These are phyloP conservation scores for Hypoxylon sp. DNA, from an alignment of 2,329 filamentous ascomycete species.

Conservation along the genomic window DNA sequence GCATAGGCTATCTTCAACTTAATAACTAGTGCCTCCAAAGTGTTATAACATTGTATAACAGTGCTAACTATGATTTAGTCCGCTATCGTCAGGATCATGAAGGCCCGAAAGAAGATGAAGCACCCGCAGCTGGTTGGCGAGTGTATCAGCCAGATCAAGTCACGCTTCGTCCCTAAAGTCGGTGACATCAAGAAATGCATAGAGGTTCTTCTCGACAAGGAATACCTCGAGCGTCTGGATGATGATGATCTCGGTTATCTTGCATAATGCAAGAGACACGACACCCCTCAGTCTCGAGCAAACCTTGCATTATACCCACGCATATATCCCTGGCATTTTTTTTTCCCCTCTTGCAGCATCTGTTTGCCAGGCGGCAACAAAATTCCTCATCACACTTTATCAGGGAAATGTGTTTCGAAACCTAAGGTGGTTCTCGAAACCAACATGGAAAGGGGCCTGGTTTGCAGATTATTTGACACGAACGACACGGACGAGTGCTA, in stretches of 20 bases:
- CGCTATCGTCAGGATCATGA: slow-evolving; percentile 99
- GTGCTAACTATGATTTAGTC: slow-evolving; percentile 71
- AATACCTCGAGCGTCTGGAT: slow-evolving; percentile 96
- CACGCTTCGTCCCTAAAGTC: slow-evolving; percentile 92
- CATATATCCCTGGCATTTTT: slow-evolving; percentile 30
- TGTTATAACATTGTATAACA: not conserved
- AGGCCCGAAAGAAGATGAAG: slow-evolving; percentile 99
- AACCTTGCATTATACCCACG: slow-evolving; percentile 12
- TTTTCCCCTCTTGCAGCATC: slow-evolving; percentile 31
- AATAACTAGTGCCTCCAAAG: not conserved
- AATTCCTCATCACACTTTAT: slow-evolving; percentile 25
- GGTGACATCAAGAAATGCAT: slow-evolving; percentile 99
- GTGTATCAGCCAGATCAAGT: slow-evolving; percentile 94
- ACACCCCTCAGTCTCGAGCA: not conserved
- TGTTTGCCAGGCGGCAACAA: slow-evolving; percentile 16
- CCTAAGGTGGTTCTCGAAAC: slow-evolving; percentile 15
- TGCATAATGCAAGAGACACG: slow-evolving; percentile 69
- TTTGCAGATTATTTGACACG: slow-evolving; percentile 22
- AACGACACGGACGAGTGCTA: slow-evolving; percentile 25
- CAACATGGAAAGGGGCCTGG: slow-evolving; percentile 24
- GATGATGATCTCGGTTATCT: slow-evolving; percentile 96
- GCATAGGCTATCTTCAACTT: not conserved
- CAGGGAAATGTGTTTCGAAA: slow-evolving; percentile 2
- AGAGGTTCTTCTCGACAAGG: slow-evolving; percentile 97
- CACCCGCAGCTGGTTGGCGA: slow-evolving; percentile 94